Percentiles rank a stretch among this genome's conserved stretches.
phyloP scores from a whole-genome alignment of 176 grass and related monocot genomes.

The Lolium rigidum region DNA sequence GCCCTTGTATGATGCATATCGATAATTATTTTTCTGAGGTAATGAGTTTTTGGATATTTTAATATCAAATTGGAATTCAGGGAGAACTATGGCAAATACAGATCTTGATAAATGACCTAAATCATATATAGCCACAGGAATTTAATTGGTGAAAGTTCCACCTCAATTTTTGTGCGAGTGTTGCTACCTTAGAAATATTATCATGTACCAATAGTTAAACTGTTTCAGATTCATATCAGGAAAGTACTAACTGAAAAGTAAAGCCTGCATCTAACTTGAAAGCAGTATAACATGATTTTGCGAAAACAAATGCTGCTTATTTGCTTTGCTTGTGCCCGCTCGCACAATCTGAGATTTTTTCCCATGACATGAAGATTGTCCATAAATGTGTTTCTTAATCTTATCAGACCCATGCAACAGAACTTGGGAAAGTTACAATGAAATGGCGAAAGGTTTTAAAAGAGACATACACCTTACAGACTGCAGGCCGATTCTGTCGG shows the following conservation, averaged over 20 bases:
- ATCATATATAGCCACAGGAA: background rate
- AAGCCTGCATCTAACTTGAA: background rate
- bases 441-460: slow-evolving; percentile 37
- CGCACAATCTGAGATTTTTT: background rate
- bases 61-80: background rate
- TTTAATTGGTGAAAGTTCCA: background rate
- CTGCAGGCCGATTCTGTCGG: slow-evolving; percentile 28
- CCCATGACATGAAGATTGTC: background rate
- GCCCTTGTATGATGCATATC: background rate
- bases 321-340: background rate
- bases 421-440: slow-evolving; percentile 18
- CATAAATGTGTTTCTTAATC: background rate
- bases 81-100: background rate
- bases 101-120: background rate
- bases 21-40: background rate
- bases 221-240: background rate
- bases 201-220: background rate
- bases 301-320: slow-evolving; percentile 8
- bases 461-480: slow-evolving; percentile 37
- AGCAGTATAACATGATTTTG: background rate
- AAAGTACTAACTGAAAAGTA: background rate
- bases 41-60: background rate
- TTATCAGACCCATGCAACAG: slow-evolving; percentile 7
- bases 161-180: background rate
- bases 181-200: background rate